Evolutionary conservation across 768 basidiomycete species (phyloP).

Genomic region (Pisolithus albus): DNA sequence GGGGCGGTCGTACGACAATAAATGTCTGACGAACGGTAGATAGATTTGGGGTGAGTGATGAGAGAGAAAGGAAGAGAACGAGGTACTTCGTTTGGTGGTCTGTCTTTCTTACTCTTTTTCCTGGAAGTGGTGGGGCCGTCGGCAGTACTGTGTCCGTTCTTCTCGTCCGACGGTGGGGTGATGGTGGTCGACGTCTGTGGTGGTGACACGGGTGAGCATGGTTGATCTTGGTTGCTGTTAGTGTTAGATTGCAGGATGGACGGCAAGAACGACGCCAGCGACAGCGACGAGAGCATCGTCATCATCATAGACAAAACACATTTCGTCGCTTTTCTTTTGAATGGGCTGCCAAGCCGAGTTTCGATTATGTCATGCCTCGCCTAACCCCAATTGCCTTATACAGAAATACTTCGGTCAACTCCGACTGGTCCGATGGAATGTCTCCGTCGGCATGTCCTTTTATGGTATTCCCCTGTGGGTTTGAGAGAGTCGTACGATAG

Average conservation of each 20-base stretch:
- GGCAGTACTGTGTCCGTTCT: constrained; percentile 1
- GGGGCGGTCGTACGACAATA: constrained; percentile 87
- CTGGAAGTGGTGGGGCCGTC: constrained; percentile 29
- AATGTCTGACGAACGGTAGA: constrained; percentile 52
- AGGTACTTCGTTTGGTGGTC: constrained; percentile 42
- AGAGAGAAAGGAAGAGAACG: constrained; percentile 1
- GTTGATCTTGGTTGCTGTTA: not conserved
- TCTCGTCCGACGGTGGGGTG: not conserved
- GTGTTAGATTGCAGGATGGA: constrained; percentile 34
- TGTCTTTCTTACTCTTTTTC: constrained; percentile 42
- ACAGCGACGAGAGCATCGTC: constrained; percentile 47
- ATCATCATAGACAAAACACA: no score
- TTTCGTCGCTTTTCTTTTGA: no score
- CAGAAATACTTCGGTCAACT: no score
- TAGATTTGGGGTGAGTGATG: not conserved
- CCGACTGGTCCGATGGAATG: no score
- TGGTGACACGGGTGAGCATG: not conserved
- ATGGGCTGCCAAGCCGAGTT: no score
- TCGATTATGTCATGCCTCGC: no score
- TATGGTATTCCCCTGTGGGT: no score
- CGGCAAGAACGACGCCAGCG: constrained; percentile 46
- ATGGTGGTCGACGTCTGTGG: not conserved
- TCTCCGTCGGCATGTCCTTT: no score
- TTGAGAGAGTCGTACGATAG: no score
- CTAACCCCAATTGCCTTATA: no score